phyloP scores from a whole-genome alignment of 306 rosid species.

The Begonia peltatifolia region DNA sequence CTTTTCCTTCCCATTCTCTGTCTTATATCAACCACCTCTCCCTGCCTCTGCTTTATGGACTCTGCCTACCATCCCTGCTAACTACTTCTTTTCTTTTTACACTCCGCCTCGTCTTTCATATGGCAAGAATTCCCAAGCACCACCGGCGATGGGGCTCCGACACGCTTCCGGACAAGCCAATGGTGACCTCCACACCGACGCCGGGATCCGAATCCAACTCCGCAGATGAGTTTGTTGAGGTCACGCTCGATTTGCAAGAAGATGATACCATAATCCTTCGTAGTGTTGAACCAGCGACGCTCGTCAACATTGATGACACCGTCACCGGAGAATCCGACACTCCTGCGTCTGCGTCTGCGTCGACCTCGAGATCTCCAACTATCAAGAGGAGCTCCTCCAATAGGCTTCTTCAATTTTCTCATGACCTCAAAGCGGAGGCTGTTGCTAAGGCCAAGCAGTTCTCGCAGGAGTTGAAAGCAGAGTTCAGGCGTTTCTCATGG shows the following conservation, averaged over 20 bases:
- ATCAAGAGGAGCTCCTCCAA: constrained; percentile 48
- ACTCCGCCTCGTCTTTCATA: constrained; percentile 1
- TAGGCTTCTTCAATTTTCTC: constrained; percentile 70
- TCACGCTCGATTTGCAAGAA: constrained; percentile 81
- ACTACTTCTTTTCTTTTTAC: too few relatives aligned
- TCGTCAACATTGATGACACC: constrained; percentile 30
- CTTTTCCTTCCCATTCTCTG: too few relatives aligned
- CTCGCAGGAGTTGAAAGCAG: constrained; percentile 74
- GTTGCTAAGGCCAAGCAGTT: constrained; percentile 79
- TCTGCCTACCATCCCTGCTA: too few relatives aligned
- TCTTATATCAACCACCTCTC: too few relatives aligned
- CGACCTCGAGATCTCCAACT: constrained; percentile 39
- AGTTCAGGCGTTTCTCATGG: constrained; percentile 71
- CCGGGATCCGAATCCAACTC: constrained; percentile 48
- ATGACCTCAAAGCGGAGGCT: constrained; percentile 85
- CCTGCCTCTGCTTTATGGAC: too few relatives aligned
- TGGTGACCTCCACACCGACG: constrained; percentile 42
- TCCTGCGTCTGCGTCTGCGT: constrained; percentile 23
- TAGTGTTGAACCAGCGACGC: constrained; percentile 80
- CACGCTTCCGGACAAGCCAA: constrained; percentile 26
- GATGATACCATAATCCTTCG: constrained; percentile 82
- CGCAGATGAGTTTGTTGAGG: constrained; percentile 82
- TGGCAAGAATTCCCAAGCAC: constrained; percentile 39
- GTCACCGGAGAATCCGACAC: constrained; percentile 13
- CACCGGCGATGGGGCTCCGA: constrained; percentile 80